Conservation (phyloP, 306 rosid genomes). For the Vigna trinervia region DNA sequence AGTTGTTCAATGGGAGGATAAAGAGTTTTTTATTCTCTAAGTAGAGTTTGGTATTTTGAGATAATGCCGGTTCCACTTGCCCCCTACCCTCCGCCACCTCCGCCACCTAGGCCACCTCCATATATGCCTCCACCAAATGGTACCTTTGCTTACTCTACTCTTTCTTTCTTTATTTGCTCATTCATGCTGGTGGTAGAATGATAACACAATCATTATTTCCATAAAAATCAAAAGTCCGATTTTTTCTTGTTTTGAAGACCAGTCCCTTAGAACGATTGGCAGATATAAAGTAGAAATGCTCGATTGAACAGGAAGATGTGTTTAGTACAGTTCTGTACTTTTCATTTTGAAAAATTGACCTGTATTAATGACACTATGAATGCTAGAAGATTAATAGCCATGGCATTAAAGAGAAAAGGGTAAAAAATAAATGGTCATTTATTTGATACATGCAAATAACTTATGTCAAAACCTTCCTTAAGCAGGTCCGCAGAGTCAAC, state of each 20-base stretch:
- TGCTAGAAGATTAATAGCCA: constrained; percentile 1
- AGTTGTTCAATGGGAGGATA: constrained; percentile 44
- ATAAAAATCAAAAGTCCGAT: constrained; percentile 18
- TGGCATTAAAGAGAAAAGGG: neutral
- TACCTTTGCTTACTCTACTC: constrained; percentile 43
- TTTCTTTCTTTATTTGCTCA: constrained; percentile 16
- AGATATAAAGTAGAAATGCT: neutral
- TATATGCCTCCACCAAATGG: constrained; percentile 72
- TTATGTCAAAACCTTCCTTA: constrained; percentile 29
- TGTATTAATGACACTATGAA: neutral
- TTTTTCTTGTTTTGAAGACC: constrained; percentile 13
- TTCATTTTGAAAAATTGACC: constrained; percentile 12
- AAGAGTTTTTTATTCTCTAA: constrained; percentile 37
- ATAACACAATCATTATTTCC: neutral
- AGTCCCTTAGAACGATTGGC: neutral
- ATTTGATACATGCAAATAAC: constrained; percentile 5
- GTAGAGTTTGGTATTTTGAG: constrained; percentile 44
- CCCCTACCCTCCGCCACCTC: constrained; percentile 62
- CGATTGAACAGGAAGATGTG: neutral
- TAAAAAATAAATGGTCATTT: neutral
- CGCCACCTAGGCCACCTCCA: constrained; percentile 47
- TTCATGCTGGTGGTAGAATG: constrained; percentile 22
- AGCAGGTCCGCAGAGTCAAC: constrained; percentile 81
- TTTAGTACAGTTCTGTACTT: constrained; percentile 1
- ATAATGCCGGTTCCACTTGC: constrained; percentile 99